Percentiles rank a stretch among this genome's conserved stretches.
Evolutionary conservation across 768 basidiomycete species (phyloP).

Genomic region (Amanita muscaria): DNA sequence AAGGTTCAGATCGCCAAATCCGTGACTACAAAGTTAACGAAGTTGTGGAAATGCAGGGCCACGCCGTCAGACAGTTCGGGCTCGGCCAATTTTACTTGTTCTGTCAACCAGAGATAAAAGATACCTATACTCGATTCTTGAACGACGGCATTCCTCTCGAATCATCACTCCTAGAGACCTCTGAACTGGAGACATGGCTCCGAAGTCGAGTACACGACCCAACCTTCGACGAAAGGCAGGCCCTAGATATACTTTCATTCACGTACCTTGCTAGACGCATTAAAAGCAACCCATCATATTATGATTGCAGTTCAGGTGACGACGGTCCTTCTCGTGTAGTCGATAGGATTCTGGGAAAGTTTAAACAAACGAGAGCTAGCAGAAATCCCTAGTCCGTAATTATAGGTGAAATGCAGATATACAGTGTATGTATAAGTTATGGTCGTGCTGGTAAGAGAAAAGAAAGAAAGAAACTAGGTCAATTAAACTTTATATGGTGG

Average conservation of each 20-base stretch:
- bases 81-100: constrained; percentile 73
- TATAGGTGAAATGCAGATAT: no score
- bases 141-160: constrained; percentile 87
- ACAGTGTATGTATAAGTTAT: constrained; percentile 3
- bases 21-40: constrained; percentile 77
- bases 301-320: constrained; percentile 47
- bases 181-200: constrained; percentile 42
- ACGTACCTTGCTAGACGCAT: constrained; percentile 72
- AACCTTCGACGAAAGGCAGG: constrained; percentile 50
- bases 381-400: not conserved
- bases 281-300: constrained; percentile 77
- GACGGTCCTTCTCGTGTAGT: constrained; percentile 63
- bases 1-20: constrained; percentile 53
- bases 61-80: constrained; percentile 58
- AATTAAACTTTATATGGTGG: constrained; percentile 7
- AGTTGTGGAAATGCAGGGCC: constrained; percentile 86
- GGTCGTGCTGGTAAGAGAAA: not conserved
- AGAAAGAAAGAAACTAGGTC: no score
- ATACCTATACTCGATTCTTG: constrained; percentile 76
- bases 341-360: constrained; percentile 27
- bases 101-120: constrained; percentile 80
- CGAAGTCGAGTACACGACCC: constrained; percentile 26
- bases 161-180: constrained; percentile 55
- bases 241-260: constrained; percentile 70
- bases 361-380: constrained; percentile 3